A percentile compares a stretch with the other conserved stretches of the same genome.
Conservation (phyloP, 108 stramenopile species). For the Licmophora abbreviata region DNA sequence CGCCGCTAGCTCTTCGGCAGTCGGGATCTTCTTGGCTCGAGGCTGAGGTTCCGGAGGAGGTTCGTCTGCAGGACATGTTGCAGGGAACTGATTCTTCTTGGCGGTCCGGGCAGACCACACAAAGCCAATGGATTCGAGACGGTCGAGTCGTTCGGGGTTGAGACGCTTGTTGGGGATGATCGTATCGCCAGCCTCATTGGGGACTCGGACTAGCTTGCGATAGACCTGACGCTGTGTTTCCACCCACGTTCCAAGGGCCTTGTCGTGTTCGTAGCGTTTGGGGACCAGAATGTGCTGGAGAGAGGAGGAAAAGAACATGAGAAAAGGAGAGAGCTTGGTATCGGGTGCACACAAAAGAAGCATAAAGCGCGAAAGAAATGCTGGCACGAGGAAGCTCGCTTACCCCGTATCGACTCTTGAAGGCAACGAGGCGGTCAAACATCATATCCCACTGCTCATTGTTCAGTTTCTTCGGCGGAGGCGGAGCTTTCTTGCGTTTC, state of each 20-base stretch:
- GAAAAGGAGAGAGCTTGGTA: too few relatives aligned
- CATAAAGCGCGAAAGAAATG: too few relatives aligned
- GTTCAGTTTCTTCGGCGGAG: constrained; percentile 20
- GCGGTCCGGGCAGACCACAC: constrained; percentile 21
- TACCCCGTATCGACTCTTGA: constrained; percentile 22
- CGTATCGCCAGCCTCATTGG: constrained; percentile 8
- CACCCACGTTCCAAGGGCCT: constrained; percentile 11
- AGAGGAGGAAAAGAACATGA: too few relatives aligned
- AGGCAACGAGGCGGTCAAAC: constrained; percentile 19
- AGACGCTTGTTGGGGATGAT: constrained; percentile 35
- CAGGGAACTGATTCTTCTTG: neutral
- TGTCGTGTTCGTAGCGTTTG: constrained; percentile 22
- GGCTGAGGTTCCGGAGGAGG: neutral
- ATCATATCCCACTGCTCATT: constrained; percentile 30
- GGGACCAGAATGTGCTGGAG: constrained; percentile 31
- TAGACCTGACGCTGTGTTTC: constrained; percentile 39
- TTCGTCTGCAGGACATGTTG: neutral
- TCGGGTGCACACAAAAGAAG: too few relatives aligned
- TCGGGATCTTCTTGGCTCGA: neutral
- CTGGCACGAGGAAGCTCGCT: too few relatives aligned
- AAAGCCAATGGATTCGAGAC: constrained; percentile 44
- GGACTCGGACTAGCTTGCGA: constrained; percentile 16
- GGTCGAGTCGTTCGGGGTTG: constrained; percentile 39
- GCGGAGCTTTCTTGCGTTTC: constrained; percentile 1
- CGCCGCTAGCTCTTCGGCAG: neutral